phyloP scores from a whole-genome alignment of 1,284 basidiomycete genomes.

The Inonotus obliquus region DNA sequence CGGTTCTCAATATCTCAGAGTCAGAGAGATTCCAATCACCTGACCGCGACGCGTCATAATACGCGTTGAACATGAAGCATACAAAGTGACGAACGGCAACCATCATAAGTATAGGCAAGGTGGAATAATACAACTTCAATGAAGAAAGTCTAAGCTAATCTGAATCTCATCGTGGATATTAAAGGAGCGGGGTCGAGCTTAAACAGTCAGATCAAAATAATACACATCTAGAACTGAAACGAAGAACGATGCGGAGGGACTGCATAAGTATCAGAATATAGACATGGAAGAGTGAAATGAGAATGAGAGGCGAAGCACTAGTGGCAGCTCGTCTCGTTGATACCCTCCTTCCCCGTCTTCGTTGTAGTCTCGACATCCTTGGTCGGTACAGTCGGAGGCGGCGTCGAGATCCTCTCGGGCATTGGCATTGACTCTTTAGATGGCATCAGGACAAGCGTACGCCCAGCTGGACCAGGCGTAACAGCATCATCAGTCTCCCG shows the following conservation, averaged over 20 bases:
- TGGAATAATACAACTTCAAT: not conserved
- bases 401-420: not conserved
- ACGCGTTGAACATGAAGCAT: not conserved
- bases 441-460: conserved; percentile 1
- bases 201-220: not conserved
- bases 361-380: conserved; percentile 18
- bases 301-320: not conserved
- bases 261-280: not conserved
- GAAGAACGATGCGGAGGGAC: not conserved
- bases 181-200: not conserved
- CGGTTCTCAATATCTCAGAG: not conserved
- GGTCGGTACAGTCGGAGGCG: not conserved
- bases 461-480: conserved; percentile 15
- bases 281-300: not conserved
- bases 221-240: not conserved
- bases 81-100: not conserved
- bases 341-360: conserved; percentile 24
- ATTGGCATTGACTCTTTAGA: not conserved
- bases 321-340: conserved; percentile 37
- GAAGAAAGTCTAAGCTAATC: not conserved
- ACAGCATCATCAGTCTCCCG: conserved; percentile 14
- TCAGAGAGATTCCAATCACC: not conserved
- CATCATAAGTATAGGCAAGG: too few relatives aligned
- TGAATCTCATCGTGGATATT: not conserved
- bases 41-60: too few relatives aligned